Conservation (phyloP, 169 alveolate species). For the Cryptosporidium baileyi region DNA sequence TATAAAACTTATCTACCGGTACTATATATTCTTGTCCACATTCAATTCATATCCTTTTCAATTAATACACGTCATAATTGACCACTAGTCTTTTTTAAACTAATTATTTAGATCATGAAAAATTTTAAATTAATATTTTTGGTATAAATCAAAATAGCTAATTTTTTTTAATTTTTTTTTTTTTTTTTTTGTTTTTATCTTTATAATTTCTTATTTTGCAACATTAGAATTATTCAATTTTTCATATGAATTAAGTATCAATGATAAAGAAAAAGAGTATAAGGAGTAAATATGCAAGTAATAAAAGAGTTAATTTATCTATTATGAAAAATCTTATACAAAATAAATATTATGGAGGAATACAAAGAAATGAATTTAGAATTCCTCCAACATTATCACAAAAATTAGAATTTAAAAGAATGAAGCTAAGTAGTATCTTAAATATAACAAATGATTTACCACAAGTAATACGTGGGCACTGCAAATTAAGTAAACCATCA, state of each 20-base stretch:
- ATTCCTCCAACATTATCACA: constrained; percentile 62
- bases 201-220: no score
- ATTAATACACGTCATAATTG: no score
- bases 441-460: constrained; percentile 63
- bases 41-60: no score
- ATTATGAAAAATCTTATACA: constrained; percentile 2
- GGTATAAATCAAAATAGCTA: no score
- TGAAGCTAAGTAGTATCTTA: constrained; percentile 29
- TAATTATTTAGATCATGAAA: no score
- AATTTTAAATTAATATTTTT: no score
- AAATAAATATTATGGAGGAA: constrained; percentile 38
- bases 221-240: not conserved
- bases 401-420: constrained; percentile 37
- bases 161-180: not conserved
- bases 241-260: not conserved
- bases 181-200: no score
- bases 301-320: constrained; percentile 11
- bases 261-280: constrained; percentile 27
- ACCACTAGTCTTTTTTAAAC: no score
- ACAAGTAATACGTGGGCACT: constrained; percentile 64
- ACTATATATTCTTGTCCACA: no score
- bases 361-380: not conserved
- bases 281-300: constrained; percentile 13
- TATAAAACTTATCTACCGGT: no score
- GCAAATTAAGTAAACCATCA: constrained; percentile 57